These are phyloP conservation scores for Boletus speciosus DNA, from an alignment of 768 basidiomycete genomes.

Conservation along the genomic window DNA sequence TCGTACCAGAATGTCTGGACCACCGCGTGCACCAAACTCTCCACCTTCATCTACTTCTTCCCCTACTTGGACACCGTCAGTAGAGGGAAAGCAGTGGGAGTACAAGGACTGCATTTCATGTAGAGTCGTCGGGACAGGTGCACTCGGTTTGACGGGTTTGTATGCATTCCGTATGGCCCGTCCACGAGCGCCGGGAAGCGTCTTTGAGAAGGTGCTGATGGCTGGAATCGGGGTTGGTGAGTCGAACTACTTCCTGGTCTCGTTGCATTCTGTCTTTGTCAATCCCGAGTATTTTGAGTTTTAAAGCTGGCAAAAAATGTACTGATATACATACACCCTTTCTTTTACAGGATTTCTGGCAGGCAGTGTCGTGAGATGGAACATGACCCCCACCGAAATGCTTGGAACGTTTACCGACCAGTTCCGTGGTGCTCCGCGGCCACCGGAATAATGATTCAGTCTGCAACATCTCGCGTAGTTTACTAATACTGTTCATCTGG, in stretches of 20 bases:
- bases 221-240: constrained; percentile 62
- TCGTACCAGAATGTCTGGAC: constrained; percentile 15
- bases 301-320: neutral
- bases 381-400: constrained; percentile 27
- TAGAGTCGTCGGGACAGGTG: constrained; percentile 62
- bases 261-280: neutral
- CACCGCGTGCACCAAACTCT: constrained; percentile 12
- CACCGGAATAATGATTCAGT: constrained; percentile 4
- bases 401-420: constrained; percentile 12
- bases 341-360: constrained; percentile 24
- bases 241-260: constrained; percentile 12
- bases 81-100: constrained; percentile 8
- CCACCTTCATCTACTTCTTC: neutral
- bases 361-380: constrained; percentile 30
- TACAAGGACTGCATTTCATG: constrained; percentile 65
- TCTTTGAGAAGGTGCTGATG: constrained; percentile 57
- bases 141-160: constrained; percentile 58
- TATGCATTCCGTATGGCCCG: constrained; percentile 69
- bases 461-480: neutral
- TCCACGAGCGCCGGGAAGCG: constrained; percentile 56
- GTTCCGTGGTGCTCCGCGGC: constrained; percentile 1
- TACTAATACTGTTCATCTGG: neutral
- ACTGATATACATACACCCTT: constrained; percentile 7
- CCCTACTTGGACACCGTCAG: neutral
- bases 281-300: neutral